Conservation (phyloP, 805 yeast species). For the Pichia rugopelliculosa region DNA sequence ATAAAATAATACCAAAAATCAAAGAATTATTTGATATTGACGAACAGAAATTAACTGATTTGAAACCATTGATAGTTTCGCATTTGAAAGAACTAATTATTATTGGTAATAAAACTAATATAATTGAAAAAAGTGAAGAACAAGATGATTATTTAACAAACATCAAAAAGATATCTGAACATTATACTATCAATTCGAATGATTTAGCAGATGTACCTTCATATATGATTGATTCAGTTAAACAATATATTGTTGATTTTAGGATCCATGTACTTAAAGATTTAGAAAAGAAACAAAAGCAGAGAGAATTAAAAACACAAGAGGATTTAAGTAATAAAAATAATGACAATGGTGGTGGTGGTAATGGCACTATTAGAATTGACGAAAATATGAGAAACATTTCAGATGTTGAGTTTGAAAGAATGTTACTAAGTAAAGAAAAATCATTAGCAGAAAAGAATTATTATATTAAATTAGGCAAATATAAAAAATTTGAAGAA, state of each 20-base stretch:
- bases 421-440: slow-evolving; percentile 17
- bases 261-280: slow-evolving; percentile 46
- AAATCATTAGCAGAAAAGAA: slow-evolving; percentile 14
- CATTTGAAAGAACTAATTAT: neutral
- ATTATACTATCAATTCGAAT: slow-evolving; percentile 47
- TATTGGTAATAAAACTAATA: neutral
- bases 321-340: neutral
- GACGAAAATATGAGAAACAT: slow-evolving; percentile 12
- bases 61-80: neutral
- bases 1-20: neutral
- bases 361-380: neutral
- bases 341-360: neutral
- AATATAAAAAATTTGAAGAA: slow-evolving; percentile 20
- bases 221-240: slow-evolving; percentile 44
- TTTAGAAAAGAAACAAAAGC: slow-evolving; percentile 44
- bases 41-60: neutral
- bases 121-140: neutral
- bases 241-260: slow-evolving; percentile 47
- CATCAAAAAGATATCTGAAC: slow-evolving; percentile 11
- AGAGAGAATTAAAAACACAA: slow-evolving; percentile 38
- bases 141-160: slow-evolving; percentile 11
- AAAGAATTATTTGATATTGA: neutral
- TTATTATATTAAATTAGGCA: slow-evolving; percentile 12
- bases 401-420: slow-evolving; percentile 20
- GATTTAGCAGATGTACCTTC: slow-evolving; percentile 53